phyloP scores from a whole-genome alignment of 805 yeast genomes.

The Saturnispora ahearnii region DNA sequence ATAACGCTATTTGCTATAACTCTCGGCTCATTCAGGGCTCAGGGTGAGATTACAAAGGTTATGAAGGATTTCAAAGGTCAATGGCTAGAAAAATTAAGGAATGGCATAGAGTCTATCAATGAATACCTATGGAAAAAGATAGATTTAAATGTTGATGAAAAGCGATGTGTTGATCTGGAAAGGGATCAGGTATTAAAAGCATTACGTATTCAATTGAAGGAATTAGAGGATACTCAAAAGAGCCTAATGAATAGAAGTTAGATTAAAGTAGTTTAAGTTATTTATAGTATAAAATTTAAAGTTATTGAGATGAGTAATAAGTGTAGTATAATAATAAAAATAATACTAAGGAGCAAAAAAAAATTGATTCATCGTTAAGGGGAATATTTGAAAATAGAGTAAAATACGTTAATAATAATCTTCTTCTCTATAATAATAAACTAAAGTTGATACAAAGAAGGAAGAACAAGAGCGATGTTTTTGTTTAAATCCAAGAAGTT shows the following conservation, averaged over 20 bases:
- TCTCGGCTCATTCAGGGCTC: conserved; percentile 21
- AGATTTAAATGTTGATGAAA: conserved; percentile 3
- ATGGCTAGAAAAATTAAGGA: conserved; percentile 4
- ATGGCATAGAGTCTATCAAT: background rate
- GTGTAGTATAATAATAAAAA: background rate
- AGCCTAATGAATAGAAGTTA: background rate
- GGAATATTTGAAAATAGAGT: too few relatives aligned
- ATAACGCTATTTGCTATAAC: conserved; percentile 23
- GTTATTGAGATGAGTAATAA: background rate
- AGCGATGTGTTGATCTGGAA: background rate
- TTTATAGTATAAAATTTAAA: background rate
- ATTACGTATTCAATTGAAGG: background rate
- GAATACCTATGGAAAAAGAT: conserved; percentile 5
- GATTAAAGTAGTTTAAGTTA: background rate
- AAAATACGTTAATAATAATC: too few relatives aligned
- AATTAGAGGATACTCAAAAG: background rate
- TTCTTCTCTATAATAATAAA: too few relatives aligned
- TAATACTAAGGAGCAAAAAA: background rate
- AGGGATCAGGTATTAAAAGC: background rate
- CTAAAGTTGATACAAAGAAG: background rate
- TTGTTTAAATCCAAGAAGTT: conserved; percentile 26
- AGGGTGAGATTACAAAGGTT: conserved; percentile 15
- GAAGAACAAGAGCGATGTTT: background rate
- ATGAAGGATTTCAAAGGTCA: conserved; percentile 8
- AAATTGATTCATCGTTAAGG: background rate